Conservation (phyloP, 2,329 filamentous ascomycete species). For the Fusarium goolgardi region DNA sequence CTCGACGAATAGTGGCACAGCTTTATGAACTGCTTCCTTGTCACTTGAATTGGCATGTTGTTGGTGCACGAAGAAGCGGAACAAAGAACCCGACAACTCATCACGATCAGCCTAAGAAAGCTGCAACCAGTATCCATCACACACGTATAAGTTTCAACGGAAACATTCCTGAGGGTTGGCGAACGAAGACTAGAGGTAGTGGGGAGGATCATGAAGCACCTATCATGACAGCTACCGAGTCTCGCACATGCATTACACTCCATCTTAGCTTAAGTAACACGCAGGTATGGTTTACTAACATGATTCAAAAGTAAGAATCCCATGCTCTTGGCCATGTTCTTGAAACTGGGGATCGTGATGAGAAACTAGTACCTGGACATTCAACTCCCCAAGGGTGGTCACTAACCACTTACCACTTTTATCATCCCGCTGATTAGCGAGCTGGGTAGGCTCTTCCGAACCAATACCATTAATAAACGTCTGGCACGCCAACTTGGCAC, state of each 20-base stretch:
- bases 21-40: slow-evolving; percentile 17
- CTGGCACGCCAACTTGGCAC: not conserved
- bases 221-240: not conserved
- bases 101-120: not conserved
- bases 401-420: slow-evolving; percentile 1
- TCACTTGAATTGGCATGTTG: slow-evolving; percentile 9
- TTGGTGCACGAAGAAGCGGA: not conserved
- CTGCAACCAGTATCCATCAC: not conserved
- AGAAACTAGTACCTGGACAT: slow-evolving; percentile 4
- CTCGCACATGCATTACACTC: not conserved
- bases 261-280: not conserved
- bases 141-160: not conserved
- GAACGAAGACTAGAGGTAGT: not conserved
- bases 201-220: not conserved
- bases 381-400: slow-evolving; percentile 12
- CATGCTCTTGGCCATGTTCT: slow-evolving; percentile 4
- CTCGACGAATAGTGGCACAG: slow-evolving; percentile 3
- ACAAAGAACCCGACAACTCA: slow-evolving; percentile 4
- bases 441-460: slow-evolving; percentile 3
- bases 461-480: slow-evolving; percentile 1
- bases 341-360: not conserved
- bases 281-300: not conserved
- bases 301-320: not conserved
- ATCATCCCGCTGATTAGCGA: slow-evolving; percentile 27
- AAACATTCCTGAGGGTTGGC: not conserved